phyloP scores from a whole-genome alignment of 768 basidiomycete genomes.

The Tylopilus sp. region DNA sequence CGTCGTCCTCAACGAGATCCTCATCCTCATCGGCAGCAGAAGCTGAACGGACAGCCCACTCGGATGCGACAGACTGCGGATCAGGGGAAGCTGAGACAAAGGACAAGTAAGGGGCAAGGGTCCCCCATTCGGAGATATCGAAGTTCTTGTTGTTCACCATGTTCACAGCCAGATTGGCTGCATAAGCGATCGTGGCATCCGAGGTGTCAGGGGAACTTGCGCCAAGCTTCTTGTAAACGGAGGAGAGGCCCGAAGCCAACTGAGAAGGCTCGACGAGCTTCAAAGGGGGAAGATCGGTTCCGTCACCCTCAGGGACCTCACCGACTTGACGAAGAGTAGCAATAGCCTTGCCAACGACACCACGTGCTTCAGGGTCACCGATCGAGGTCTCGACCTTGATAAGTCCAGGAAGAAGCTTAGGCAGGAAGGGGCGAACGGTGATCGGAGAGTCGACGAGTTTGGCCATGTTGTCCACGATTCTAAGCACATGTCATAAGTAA shows the following conservation, averaged over 20 bases:
- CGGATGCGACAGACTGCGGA: conserved; percentile 61
- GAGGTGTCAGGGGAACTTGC: conserved; percentile 52
- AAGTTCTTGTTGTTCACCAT: conserved; percentile 91
- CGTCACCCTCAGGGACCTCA: conserved; percentile 83
- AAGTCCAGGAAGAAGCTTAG: conserved; percentile 90
- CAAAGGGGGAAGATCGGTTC: conserved; percentile 85
- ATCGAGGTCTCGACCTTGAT: conserved; percentile 94
- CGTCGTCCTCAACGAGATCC: conserved; percentile 79
- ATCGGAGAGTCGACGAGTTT: conserved; percentile 94
- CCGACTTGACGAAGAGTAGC: conserved; percentile 94
- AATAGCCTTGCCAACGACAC: conserved; percentile 88
- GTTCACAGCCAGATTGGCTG: conserved; percentile 76
- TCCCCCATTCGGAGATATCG: conserved; percentile 84
- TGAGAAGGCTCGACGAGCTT: conserved; percentile 70
- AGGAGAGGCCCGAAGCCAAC: conserved; percentile 61
- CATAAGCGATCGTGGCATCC: conserved; percentile 63
- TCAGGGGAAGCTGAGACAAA: conserved; percentile 66
- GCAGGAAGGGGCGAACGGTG: conserved; percentile 96
- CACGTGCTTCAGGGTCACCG: conserved; percentile 97
- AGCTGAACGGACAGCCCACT: conserved; percentile 91
- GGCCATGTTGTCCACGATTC: conserved; percentile 97
- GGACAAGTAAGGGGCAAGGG: conserved; percentile 70
- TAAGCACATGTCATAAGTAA: conserved; percentile 34
- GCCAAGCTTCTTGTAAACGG: conserved; percentile 84
- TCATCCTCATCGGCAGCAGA: conserved; percentile 69